Base-by-base conservation (phyloP, 2,329 filamentous ascomycete species). In the Gyromitra esculenta region DNA sequence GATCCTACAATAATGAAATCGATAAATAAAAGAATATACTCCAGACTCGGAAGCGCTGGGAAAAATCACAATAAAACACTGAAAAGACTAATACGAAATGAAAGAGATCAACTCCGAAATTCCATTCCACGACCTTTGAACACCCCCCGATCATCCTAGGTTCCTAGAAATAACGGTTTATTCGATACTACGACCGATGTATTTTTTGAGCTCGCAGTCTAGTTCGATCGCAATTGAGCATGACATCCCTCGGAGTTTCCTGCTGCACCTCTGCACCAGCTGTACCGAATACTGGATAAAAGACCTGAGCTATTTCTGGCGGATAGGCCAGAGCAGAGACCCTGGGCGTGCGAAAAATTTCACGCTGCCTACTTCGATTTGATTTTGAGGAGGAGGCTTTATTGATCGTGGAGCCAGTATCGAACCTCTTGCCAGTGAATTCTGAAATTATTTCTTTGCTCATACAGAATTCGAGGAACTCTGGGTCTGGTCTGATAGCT, bases 381-480 rank as follows among this genome's bases (percentile, higher is more conserved):
- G 45, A n/a, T n/a, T 56, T 64, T n/a, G 15, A 45, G 4, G 21
- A 45, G 4, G 21, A 50, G 21, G 9, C n/a, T 9, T 8, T 35
- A 13, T 50, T 31, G 13, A 13, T 11, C 13, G 21, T 5, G n/a
- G 25, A 25, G 21, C 25, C 39, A n/a, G 72, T 64, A 25, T 60
- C 66, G 18, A 60, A 48, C 52, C 66, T 43, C 2, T 25, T 15
- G 6, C 11, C 8, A 5, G 66, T 48, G 52, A 41, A 56, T 4
- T 65, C 64, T 5, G 75, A 77, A 41, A 77, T 75, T 7, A 77
- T 69, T 2, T 31, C 39, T 7, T 60, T 65, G 21, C 65, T 60
- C 11, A 21, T 43, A 31, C 64, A 75, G 37, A 59, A 70, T 11
- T 54, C 39, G 2, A 66, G 15, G 48, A 77, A 70, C 18, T 45